Evolutionary conservation across 768 basidiomycete genomes (phyloP), one percentile per base, ranked within the genome.

Genomic region (Cubamyces lactineus): DNA sequence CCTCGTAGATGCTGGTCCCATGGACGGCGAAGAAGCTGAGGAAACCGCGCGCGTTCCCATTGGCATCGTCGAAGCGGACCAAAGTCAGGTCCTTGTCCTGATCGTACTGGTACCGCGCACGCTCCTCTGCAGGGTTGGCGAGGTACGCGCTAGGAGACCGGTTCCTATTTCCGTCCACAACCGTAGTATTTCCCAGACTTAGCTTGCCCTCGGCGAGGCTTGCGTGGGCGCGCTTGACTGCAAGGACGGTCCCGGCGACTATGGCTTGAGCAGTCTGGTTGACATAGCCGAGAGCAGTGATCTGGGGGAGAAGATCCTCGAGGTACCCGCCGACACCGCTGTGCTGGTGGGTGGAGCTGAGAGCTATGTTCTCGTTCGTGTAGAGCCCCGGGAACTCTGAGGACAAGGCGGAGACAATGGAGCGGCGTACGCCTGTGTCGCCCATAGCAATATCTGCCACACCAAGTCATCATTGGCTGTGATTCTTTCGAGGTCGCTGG

Each of bases 21-120:
- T 92, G 91, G 0, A 92, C 90, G 0, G 90, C 77, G 71, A 87
- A 92, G 75, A 88, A 91, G 71, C 84, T 88, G 66, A 91, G 70
- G 67, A 92, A 80, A 2, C 91, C 90, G 55, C 84, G 78, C 19
- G 84, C 79, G 28, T 79, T 80, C 28, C 89, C 89, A 55, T 70
- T 74, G 8, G 64, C 65, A 69, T 89, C 86, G 47, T 87, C 81
- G 63, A 92, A 87, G 50, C 84, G 78, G 57, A 93, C 72, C 17
- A 91, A 76, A 5, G 86, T 84, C 79, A 92, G 76, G 4, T 85
- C 84, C 75, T 88, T 91, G 73, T 92, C 91, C 70, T 88, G 86
- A 67, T 93, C 86, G 59, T 79, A 85, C 62, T 84, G 72, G 68
- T 92, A 91, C 65, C 74, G 75, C 15, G 82, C 87, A 45, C 88